Evolutionary conservation across 192 early-diverging fungal genomes (phyloP).

Genomic region (Dissophora globulifera): DNA sequence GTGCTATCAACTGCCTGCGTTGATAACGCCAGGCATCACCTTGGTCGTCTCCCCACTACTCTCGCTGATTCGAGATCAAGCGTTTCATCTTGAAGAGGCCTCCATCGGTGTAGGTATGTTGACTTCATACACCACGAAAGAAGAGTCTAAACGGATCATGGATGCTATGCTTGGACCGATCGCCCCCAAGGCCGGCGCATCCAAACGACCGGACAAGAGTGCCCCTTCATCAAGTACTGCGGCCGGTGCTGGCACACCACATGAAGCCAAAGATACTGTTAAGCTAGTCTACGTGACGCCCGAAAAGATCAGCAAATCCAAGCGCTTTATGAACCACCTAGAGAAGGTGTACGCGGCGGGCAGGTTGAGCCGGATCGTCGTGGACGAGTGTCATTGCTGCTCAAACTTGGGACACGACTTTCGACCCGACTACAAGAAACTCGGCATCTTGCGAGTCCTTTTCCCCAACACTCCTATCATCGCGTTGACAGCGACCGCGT

Average conservation of each 20-base stretch:
- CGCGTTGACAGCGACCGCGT: conserved; percentile 93
- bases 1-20: conserved; percentile 93
- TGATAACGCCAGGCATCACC: conserved; percentile 81
- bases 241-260: conserved; percentile 16
- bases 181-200: conserved; percentile 31
- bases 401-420: conserved; percentile 98
- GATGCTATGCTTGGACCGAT: conserved; percentile 60
- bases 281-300: conserved; percentile 90
- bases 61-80: conserved; percentile 96
- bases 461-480: conserved; percentile 87
- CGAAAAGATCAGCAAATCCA: conserved; percentile 80
- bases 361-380: conserved; percentile 84
- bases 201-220: conserved; percentile 17
- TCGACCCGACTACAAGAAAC: conserved; percentile 67
- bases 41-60: conserved; percentile 93
- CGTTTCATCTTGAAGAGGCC: conserved; percentile 72
- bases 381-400: conserved; percentile 98
- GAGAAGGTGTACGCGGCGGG: conserved; percentile 65
- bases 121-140: conserved; percentile 41
- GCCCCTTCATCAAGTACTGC: background rate
- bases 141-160: conserved; percentile 67
- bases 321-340: conserved; percentile 68
- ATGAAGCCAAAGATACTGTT: conserved; percentile 24
- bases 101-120: conserved; percentile 47
- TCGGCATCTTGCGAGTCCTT: conserved; percentile 41